Percentiles rank a stretch among this genome's conserved stretches.
Conservation (phyloP, 768 basidiomycete genomes). For the Lentinula raphanica region DNA sequence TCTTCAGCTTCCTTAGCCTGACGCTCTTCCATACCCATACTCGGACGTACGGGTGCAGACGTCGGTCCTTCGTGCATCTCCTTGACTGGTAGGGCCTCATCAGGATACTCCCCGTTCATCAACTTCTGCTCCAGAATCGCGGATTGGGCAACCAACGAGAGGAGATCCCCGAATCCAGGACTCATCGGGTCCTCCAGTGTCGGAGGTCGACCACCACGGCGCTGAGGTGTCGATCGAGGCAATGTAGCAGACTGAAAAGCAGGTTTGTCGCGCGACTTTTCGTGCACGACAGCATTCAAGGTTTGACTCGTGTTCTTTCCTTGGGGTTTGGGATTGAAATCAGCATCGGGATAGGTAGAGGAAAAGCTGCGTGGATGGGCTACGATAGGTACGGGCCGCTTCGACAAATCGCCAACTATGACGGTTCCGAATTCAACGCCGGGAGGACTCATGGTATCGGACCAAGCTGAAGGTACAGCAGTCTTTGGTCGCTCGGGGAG, state of each 20-base stretch:
- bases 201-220: constrained; percentile 24
- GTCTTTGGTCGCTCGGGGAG: neutral
- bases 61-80: constrained; percentile 10
- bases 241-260: constrained; percentile 14
- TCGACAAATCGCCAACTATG: neutral
- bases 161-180: constrained; percentile 49
- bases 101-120: constrained; percentile 41
- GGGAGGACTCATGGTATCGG: neutral
- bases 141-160: constrained; percentile 51
- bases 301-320: constrained; percentile 18
- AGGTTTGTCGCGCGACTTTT: constrained; percentile 42
- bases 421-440: constrained; percentile 2
- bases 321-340: constrained; percentile 1
- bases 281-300: constrained; percentile 57
- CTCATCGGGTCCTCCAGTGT: constrained; percentile 29
- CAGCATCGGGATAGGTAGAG: neutral
- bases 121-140: constrained; percentile 53
- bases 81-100: constrained; percentile 18
- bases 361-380: neutral
- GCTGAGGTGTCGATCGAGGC: constrained; percentile 23
- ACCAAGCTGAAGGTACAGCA: neutral
- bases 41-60: neutral
- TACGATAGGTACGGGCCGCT: neutral
- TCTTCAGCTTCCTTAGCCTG: constrained; percentile 7
- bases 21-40: neutral